Base-by-base conservation (phyloP, 176 grass and related monocot genomes). In the Cenchrus purpureus region DNA sequence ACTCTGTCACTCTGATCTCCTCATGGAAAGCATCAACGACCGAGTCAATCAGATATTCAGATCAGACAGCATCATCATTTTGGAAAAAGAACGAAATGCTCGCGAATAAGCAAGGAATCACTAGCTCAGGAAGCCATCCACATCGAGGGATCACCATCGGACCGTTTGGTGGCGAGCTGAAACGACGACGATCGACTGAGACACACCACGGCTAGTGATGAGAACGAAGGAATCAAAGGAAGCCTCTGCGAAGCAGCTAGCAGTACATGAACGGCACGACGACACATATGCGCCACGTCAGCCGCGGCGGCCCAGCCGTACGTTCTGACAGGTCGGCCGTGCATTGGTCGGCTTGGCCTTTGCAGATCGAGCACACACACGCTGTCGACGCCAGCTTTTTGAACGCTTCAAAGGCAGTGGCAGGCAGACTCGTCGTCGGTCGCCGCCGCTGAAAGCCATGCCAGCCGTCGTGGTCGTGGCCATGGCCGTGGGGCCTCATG, bases 141-240 rank as follows among this genome's bases (percentile, higher is more conserved):
- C 77, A 65, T 65, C 77, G 45, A 34, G 0, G 0, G 14, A n/a
- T 49, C 55, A 12, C 28, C 29, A 25, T 46, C 5, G 66, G 22
- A 58, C 1, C 6, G 40, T 82, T 82, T 82, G 80, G 67, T 82
- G 42, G n/a, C 49, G 46, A 74, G 14, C 22, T 32, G 80, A 60
- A 60, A 7, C 4, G 54, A 16, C 37, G 49, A 51, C 45, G 45
- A 46, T 40, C 37, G 37, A 40, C 37, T 40, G 37, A 40, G 37
- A 40, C 37, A 2, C 37, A 40, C 25, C 25, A 25, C 25, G 37
- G 37, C 37, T 40, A 25, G 25, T 25, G 25, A 25, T 25, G 37
- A 4, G 37, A 40, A 40, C 37, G 37, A 40, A 40, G 25, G 25
- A 25, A 25, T 25, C 37, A 3, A 40, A 40, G 37, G 37, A 40